Conservation (phyloP, 2,329 filamentous ascomycete species). For the Scedosporium minutisporum region DNA sequence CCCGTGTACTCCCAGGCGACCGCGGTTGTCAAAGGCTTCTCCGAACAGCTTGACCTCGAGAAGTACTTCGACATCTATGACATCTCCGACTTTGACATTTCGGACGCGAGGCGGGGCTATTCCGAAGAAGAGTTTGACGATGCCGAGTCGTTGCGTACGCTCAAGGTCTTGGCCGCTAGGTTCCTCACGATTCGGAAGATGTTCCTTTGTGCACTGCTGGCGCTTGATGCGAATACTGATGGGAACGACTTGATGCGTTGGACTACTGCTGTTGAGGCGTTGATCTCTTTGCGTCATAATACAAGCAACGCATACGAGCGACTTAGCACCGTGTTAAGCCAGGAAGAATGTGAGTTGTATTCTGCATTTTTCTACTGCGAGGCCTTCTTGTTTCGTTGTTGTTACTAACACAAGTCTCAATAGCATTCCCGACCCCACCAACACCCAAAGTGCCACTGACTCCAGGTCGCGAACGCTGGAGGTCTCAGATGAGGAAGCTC, state of each 20-base stretch:
- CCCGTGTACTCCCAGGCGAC: slow-evolving; percentile 63
- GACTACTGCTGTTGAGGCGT: slow-evolving; percentile 66
- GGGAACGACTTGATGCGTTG: slow-evolving; percentile 69
- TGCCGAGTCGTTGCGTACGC: slow-evolving; percentile 62
- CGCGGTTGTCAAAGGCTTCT: slow-evolving; percentile 57
- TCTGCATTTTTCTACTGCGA: background rate
- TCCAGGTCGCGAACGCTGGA: slow-evolving; percentile 72
- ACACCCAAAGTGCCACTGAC: slow-evolving; percentile 53
- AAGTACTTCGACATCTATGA: slow-evolving; percentile 90
- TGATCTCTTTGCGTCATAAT: slow-evolving; percentile 53
- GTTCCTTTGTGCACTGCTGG: slow-evolving; percentile 79
- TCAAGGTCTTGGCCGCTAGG: slow-evolving; percentile 74
- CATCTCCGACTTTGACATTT: slow-evolving; percentile 62
- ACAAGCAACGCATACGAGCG: slow-evolving; percentile 55
- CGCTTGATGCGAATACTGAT: slow-evolving; percentile 73
- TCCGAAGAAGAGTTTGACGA: slow-evolving; percentile 65
- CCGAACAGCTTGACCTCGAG: slow-evolving; percentile 73
- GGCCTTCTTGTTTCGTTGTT: background rate
- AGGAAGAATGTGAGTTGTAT: slow-evolving; percentile 62
- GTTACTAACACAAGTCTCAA: slow-evolving; percentile 9
- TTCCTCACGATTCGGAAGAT: slow-evolving; percentile 75
- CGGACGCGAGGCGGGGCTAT: slow-evolving; percentile 57
- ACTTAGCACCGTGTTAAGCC: slow-evolving; percentile 60
- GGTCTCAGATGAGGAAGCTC: slow-evolving; percentile 79
- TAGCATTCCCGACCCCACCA: slow-evolving; percentile 43